Conservation (phyloP, 176 grass and related monocot species). For the Paspalum vaginatum region DNA sequence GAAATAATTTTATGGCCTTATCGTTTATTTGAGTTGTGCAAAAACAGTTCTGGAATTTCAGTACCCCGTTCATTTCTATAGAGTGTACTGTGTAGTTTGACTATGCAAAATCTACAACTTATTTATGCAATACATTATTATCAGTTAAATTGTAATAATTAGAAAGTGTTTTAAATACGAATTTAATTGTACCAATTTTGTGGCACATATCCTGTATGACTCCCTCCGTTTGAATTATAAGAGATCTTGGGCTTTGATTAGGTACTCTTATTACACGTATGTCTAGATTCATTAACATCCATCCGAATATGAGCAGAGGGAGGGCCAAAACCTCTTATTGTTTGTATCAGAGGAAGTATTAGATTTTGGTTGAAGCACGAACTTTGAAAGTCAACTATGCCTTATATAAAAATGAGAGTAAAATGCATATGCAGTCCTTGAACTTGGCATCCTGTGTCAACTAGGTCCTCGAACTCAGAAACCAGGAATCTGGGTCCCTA, state of each 20-base stretch:
- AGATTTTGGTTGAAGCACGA: background rate
- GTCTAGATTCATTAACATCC: no score
- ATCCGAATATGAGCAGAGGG: no score
- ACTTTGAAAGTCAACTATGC: background rate
- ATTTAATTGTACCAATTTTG: background rate
- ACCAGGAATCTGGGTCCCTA: no score
- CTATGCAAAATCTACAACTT: background rate
- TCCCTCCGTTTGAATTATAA: no score
- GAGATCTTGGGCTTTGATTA: no score
- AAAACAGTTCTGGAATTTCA: background rate
- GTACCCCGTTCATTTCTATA: background rate
- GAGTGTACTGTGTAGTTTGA: background rate
- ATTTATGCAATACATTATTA: background rate
- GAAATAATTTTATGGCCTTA: background rate
- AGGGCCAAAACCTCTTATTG: no score
- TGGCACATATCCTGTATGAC: background rate
- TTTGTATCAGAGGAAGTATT: background rate
- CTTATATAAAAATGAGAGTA: background rate
- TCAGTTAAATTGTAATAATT: background rate
- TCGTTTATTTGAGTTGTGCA: background rate
- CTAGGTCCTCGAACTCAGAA: no score
- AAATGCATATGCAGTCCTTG: no score
- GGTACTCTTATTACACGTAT: no score
- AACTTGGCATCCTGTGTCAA: no score
- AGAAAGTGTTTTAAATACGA: background rate